Percentiles rank a stretch among this genome's conserved stretches.
phyloP scores from a whole-genome alignment of 2,329 filamentous ascomycete genomes.

The Periconia sp. region DNA sequence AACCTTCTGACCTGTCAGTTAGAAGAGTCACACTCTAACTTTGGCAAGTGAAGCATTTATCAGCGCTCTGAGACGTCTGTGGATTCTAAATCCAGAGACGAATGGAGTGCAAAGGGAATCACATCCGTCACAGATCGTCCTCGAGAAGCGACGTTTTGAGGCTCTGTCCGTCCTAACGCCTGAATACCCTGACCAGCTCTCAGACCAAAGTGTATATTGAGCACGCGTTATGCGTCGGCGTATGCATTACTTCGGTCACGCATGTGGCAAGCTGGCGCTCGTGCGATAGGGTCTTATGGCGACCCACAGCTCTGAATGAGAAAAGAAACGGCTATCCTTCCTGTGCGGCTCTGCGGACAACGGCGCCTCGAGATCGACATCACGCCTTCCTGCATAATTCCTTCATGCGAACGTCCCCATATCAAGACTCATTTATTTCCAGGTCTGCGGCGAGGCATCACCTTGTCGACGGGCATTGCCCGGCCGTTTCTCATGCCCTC shows the following conservation, averaged over 20 bases:
- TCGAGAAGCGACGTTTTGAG: background rate
- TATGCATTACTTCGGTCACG: background rate
- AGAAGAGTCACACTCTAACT: background rate
- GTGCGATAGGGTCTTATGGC: no score
- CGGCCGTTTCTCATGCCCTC: no score
- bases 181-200: background rate
- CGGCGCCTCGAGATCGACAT: background rate
- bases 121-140: no score
- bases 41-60: background rate
- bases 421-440: background rate
- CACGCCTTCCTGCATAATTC: background rate
- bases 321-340: background rate
- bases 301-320: no score
- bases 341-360: conserved; percentile 1
- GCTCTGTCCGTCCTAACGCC: background rate
- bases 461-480: no score
- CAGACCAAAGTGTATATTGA: background rate
- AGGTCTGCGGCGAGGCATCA: no score
- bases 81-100: no score
- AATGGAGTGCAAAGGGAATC: no score
- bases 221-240: background rate
- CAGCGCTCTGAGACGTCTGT: no score
- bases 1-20: conserved; percentile 1
- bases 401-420: background rate
- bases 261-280: background rate